Conservation (phyloP, 345 rosid species). For the Erodium maritimum region DNA sequence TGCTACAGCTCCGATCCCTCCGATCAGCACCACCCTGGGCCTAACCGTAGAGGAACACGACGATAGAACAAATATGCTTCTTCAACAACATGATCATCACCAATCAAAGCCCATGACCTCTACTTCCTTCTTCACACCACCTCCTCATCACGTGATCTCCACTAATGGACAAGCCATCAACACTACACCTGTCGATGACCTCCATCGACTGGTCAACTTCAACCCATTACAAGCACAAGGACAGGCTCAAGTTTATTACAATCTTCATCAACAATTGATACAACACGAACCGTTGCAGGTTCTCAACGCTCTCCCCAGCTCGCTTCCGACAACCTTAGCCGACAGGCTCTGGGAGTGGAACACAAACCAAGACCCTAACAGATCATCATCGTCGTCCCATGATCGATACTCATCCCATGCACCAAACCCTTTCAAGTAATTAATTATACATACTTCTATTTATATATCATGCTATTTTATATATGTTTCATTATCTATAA, state of each 20-base stretch:
- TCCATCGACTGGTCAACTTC: slow-evolving; percentile 1
- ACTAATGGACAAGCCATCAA: not conserved
- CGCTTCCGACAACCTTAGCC: not conserved
- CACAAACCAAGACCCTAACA: not conserved
- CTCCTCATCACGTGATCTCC: not conserved
- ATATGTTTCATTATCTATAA: too few relatives aligned
- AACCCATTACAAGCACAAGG: not conserved
- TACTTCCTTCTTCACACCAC: too few relatives aligned
- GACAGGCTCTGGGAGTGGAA: not conserved
- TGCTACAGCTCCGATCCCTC: not conserved
- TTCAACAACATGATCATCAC: not conserved
- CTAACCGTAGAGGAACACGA: not conserved
- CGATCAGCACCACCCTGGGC: not conserved
- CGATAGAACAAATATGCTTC: not conserved
- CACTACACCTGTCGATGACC: not conserved
- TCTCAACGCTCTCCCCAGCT: not conserved
- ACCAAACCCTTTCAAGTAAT: not conserved
- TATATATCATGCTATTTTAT: too few relatives aligned
- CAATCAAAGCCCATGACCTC: too few relatives aligned
- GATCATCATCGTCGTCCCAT: not conserved
- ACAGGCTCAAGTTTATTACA: not conserved
- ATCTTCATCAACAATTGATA: not conserved
- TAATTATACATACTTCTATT: not conserved
- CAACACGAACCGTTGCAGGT: too few relatives aligned
- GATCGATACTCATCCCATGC: not conserved